Conservation (phyloP, 257 asterid genomes). For the Ilex aquifolium region DNA sequence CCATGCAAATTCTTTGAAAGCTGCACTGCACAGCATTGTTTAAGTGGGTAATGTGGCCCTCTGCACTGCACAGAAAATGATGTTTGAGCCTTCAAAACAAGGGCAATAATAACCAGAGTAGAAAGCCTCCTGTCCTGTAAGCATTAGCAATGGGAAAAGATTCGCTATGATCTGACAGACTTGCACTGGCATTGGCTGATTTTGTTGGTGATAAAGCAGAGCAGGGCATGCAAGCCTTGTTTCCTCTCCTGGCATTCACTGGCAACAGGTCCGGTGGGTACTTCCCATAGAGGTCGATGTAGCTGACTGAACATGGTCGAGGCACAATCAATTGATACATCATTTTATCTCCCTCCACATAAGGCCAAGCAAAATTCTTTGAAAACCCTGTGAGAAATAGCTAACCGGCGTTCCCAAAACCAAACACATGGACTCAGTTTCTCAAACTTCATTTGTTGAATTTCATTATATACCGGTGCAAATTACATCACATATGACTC, state of each 20-base stretch:
- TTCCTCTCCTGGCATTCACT: constrained; percentile 44
- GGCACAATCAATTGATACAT: constrained; percentile 59
- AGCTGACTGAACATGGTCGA: constrained; percentile 82
- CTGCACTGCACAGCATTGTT: no score
- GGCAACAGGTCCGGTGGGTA: constrained; percentile 82
- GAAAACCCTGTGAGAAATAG: constrained; percentile 15
- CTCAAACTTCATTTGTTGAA: no score
- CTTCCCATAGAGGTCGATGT: constrained; percentile 64
- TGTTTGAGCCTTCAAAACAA: constrained; percentile 20
- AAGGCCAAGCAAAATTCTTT: constrained; percentile 56
- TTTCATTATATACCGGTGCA: no score
- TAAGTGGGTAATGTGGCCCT: no score
- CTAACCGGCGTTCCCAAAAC: no score
- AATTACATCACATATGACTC: no score
- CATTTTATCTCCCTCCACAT: constrained; percentile 27
- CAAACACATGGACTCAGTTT: no score
- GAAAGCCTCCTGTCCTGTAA: constrained; percentile 21
- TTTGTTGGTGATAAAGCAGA: constrained; percentile 27
- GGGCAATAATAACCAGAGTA: constrained; percentile 21
- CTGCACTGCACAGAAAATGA: no score
- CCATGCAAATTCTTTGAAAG: no score
- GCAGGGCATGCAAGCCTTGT: constrained; percentile 46
- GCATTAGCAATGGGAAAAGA: constrained; percentile 26
- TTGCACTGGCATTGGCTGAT: constrained; percentile 17
- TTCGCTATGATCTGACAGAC: constrained; percentile 9